Percentiles rank a stretch among this genome's conserved stretches.
phyloP scores from a whole-genome alignment of 2,329 filamentous ascomycete genomes.

The Paecilomyces formosus region DNA sequence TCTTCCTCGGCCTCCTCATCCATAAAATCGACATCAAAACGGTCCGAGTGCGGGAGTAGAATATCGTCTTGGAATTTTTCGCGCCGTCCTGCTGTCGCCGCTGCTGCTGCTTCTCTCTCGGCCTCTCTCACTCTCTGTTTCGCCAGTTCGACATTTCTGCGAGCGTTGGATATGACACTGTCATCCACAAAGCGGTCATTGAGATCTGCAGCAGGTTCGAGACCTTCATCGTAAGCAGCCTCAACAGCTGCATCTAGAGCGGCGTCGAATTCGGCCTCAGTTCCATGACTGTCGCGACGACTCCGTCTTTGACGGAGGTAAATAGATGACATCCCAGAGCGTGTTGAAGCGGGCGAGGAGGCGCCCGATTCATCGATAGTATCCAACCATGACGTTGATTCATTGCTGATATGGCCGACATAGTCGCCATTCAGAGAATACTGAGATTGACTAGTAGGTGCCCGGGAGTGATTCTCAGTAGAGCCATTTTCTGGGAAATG shows the following conservation, averaged over 20 bases:
- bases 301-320: conserved; percentile 63
- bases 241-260: conserved; percentile 93
- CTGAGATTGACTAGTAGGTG: conserved; percentile 18
- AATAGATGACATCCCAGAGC: conserved; percentile 69
- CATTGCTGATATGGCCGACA: conserved; percentile 59
- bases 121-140: conserved; percentile 68
- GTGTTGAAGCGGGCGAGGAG: conserved; percentile 70
- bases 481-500: conserved; percentile 44
- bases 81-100: conserved; percentile 53
- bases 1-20: conserved; percentile 64
- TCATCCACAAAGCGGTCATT: conserved; percentile 21
- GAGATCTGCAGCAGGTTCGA: conserved; percentile 55
- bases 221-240: conserved; percentile 87
- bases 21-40: conserved; percentile 38
- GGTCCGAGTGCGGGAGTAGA: conserved; percentile 12
- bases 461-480: conserved; percentile 2
- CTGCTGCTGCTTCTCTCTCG: conserved; percentile 60
- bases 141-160: conserved; percentile 64
- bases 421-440: conserved; percentile 31
- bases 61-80: conserved; percentile 42
- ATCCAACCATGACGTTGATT: conserved; percentile 87
- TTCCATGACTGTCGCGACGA: conserved; percentile 60
- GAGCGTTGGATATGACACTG: conserved; percentile 41
- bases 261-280: conserved; percentile 86
- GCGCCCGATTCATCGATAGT: conserved; percentile 85